These are phyloP conservation scores for Backusella mclennaniae DNA, from an alignment of 192 early-diverging fungal species.

Conservation along the genomic window DNA sequence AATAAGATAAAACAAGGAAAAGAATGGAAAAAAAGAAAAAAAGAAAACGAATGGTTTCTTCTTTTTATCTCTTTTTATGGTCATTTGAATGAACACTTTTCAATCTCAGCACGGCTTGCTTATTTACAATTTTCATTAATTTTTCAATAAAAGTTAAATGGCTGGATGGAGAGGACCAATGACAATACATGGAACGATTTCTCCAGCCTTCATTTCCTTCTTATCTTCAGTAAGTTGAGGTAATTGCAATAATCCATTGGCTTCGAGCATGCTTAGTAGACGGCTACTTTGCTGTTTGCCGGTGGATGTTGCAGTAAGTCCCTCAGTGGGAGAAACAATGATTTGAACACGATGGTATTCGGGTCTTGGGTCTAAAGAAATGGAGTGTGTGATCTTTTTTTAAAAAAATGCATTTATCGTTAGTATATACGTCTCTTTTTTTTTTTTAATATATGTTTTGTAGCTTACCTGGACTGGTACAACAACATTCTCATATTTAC, in stretches of 20 bases:
- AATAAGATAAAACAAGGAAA: conserved; percentile 10
- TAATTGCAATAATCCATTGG: conserved; percentile 79
- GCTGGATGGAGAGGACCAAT: conserved; percentile 45
- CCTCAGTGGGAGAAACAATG: conserved; percentile 32
- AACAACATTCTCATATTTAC: conserved; percentile 43
- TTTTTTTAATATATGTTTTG: too few relatives aligned
- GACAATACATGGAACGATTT: conserved; percentile 50
- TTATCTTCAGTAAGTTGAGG: conserved; percentile 47
- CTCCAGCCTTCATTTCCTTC: conserved; percentile 36
- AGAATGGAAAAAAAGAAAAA: conserved; percentile 18
- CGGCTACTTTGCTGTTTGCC: conserved; percentile 79
- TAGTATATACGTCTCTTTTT: background rate
- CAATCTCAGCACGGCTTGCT: background rate
- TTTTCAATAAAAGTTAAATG: background rate
- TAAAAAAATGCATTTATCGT: background rate
- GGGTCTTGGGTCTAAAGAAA: conserved; percentile 62
- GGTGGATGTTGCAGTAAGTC: conserved; percentile 55
- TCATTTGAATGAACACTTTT: background rate
- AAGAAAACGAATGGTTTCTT: background rate
- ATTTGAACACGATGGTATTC: conserved; percentile 63
- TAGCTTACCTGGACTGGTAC: conserved; percentile 60
- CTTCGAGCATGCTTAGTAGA: conserved; percentile 70
- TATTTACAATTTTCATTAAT: too few relatives aligned
- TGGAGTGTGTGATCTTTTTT: conserved; percentile 44
- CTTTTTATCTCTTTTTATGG: background rate